These are phyloP conservation scores for Liriodendron chinense DNA, from an alignment of 164 flowering plant species.

Conservation along the genomic window DNA sequence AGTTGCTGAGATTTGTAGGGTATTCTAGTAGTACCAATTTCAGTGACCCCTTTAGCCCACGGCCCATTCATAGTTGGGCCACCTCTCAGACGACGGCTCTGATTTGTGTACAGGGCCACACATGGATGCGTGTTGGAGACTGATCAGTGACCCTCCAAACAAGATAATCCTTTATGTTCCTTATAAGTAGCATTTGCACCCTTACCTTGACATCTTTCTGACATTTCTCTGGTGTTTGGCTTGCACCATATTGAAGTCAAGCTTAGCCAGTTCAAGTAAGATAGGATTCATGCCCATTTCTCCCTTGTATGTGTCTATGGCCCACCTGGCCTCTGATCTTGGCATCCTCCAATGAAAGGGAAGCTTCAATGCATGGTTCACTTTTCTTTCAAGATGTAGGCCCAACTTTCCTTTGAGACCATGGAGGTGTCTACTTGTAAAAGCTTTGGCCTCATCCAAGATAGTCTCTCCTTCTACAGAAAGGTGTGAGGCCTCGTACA, in stretches of 20 bases:
- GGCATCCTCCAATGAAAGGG: constrained; percentile 44
- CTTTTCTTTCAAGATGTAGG: constrained; percentile 11
- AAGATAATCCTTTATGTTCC: too few species aligned
- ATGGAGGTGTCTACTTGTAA: constrained; percentile 26
- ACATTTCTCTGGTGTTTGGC: constrained; percentile 34
- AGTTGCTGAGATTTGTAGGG: too few species aligned
- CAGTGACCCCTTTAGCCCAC: too few species aligned
- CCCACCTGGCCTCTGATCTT: constrained; percentile 36
- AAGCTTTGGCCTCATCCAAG: constrained; percentile 41
- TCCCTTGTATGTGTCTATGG: constrained; percentile 16
- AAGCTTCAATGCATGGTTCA: constrained; percentile 24
- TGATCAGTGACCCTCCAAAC: too few species aligned
- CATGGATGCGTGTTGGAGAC: background rate
- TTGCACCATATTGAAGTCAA: constrained; percentile 43
- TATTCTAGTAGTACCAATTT: too few species aligned
- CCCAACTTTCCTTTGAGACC: background rate
- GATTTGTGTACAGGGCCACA: too few species aligned
- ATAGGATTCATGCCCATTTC: constrained; percentile 3
- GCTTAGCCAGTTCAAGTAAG: constrained; percentile 35
- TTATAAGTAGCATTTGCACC: background rate
- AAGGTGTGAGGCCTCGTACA: constrained; percentile 39
- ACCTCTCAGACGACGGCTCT: too few species aligned
- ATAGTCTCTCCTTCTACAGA: constrained; percentile 40
- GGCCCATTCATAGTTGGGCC: too few species aligned
- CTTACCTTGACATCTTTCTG: constrained; percentile 27